Evolutionary conservation across 768 basidiomycete genomes (phyloP).

Genomic region (Pholiota microspora): DNA sequence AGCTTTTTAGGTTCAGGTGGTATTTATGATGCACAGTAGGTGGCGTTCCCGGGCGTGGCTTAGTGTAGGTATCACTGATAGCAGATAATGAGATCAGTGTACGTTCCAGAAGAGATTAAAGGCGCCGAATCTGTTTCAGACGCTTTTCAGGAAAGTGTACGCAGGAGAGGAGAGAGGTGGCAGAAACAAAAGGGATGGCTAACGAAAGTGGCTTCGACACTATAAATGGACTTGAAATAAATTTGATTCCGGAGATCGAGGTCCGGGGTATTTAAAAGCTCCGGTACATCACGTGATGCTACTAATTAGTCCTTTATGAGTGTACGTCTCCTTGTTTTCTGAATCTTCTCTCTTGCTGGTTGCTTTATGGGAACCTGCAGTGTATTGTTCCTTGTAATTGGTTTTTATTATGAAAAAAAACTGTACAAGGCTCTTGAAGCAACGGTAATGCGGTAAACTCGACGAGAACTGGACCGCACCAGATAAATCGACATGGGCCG

Average conservation of each 20-base stretch:
- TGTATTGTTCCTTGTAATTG: not conserved
- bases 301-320: not conserved
- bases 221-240: constrained; percentile 16
- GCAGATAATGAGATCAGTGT: not conserved
- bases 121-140: not conserved
- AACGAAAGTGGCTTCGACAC: constrained; percentile 8
- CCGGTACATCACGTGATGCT: constrained; percentile 1
- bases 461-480: not conserved
- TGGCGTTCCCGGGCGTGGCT: not conserved
- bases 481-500: not conserved
- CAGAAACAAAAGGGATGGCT: constrained; percentile 3
- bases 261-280: constrained; percentile 4
- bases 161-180: constrained; percentile 6
- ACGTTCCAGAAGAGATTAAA: not conserved
- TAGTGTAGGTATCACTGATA: not conserved
- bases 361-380: not conserved
- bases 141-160: not conserved
- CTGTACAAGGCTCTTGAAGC: not conserved
- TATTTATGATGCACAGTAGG: not conserved
- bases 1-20: not conserved
- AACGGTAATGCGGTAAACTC: not conserved
- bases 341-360: not conserved
- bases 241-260: constrained; percentile 14
- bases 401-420: not conserved
- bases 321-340: not conserved